phyloP scores from a whole-genome alignment of 2,329 filamentous ascomycete species.

The Alternaria sp. region DNA sequence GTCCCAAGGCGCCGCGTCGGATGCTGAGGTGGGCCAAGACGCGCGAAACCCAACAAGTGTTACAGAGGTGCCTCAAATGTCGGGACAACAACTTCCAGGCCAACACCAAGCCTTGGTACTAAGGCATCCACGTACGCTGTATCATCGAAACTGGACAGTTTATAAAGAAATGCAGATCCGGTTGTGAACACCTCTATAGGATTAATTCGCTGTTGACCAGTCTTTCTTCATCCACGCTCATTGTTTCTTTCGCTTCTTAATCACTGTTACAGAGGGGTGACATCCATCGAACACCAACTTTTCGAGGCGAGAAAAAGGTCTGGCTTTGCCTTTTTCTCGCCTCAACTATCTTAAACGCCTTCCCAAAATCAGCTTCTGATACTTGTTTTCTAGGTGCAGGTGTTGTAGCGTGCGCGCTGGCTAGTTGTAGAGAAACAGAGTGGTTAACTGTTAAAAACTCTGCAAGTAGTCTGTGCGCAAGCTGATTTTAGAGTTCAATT shows the following conservation, averaged over 20 bases:
- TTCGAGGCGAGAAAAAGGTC: too few species aligned
- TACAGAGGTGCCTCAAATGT: conserved; percentile 30
- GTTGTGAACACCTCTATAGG: conserved; percentile 11
- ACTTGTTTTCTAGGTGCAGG: too few species aligned
- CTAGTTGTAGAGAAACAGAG: too few species aligned
- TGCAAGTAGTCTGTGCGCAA: too few species aligned
- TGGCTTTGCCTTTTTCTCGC: too few species aligned
- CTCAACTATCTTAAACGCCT: too few species aligned
- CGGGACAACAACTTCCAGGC: conserved; percentile 24
- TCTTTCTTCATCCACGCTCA: conserved; percentile 23
- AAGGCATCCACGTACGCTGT: conserved; percentile 17
- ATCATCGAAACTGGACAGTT: background rate
- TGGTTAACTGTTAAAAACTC: too few species aligned
- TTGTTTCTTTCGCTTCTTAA: conserved; percentile 26
- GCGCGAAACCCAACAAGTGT: conserved; percentile 23
- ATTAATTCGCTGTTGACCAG: conserved; percentile 39
- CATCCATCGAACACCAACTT: too few species aligned
- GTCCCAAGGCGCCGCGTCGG: conserved; percentile 8
- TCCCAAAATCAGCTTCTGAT: too few species aligned
- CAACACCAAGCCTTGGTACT: conserved; percentile 34
- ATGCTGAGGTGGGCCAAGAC: conserved; percentile 22
- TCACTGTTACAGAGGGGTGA: too few species aligned
- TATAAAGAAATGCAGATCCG: conserved; percentile 11
- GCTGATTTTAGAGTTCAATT: too few species aligned
- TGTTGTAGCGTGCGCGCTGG: too few species aligned